phyloP scores from a whole-genome alignment of 2,329 filamentous ascomycete species.

The Penicillium sp. region DNA sequence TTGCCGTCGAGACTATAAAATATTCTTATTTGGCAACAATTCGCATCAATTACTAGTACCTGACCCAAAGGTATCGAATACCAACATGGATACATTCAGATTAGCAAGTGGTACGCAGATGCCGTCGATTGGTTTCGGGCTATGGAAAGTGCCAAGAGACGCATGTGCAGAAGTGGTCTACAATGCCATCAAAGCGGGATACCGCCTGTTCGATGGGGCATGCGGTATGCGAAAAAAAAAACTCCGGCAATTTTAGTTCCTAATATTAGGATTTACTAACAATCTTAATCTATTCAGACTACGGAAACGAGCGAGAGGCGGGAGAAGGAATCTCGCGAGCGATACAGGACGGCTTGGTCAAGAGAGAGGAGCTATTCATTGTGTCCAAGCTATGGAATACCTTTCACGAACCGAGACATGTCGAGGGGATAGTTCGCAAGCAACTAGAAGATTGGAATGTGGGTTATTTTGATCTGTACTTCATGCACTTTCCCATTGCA shows the following conservation, averaged over 20 bases:
- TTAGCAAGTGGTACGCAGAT: constrained; percentile 41
- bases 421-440: constrained; percentile 74
- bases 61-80: too few species aligned
- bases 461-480: constrained; percentile 88
- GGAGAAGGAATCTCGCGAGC: constrained; percentile 78
- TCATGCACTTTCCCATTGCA: constrained; percentile 87
- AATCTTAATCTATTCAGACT: constrained; percentile 60
- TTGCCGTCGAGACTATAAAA: too few species aligned
- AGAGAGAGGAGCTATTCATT: constrained; percentile 86
- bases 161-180: constrained; percentile 77
- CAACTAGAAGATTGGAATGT: constrained; percentile 82
- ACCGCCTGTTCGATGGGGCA: constrained; percentile 65
- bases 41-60: too few species aligned
- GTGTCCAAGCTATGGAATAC: constrained; percentile 93
- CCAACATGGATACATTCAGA: too few species aligned
- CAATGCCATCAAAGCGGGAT: constrained; percentile 67
- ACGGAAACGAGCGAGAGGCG: constrained; percentile 79
- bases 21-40: too few species aligned
- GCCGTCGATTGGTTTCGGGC: constrained; percentile 52
- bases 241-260: too few species aligned
- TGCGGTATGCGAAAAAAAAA: too few species aligned
- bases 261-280: too few species aligned
- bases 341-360: constrained; percentile 79
- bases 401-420: constrained; percentile 80
- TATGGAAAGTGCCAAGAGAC: constrained; percentile 82